A percentile compares a stretch with the other conserved stretches of the same genome.
These are phyloP conservation scores for Euptelea pleiosperma DNA, from an alignment of 164 flowering plant species.

Conservation along the genomic window DNA sequence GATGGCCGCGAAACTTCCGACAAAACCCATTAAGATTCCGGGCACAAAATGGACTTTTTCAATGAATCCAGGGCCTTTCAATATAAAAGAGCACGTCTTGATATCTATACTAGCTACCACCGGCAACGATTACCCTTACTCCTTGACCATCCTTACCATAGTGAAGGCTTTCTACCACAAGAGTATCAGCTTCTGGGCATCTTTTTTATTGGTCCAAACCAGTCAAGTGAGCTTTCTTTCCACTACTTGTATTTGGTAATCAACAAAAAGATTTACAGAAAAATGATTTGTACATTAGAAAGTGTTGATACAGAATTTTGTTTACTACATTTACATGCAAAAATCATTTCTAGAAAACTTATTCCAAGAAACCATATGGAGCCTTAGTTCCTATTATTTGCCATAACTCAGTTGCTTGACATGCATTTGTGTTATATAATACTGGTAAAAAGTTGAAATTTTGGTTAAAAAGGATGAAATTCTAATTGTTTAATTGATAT, in stretches of 20 bases:
- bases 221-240: conserved; percentile 37
- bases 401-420: no score
- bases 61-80: conserved; percentile 60
- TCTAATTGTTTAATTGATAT: neutral
- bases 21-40: conserved; percentile 25
- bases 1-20: conserved; percentile 56
- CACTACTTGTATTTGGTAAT: neutral
- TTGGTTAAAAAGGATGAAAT: neutral
- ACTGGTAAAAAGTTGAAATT: no score
- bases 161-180: conserved; percentile 46
- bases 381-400: no score
- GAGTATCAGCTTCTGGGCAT: conserved; percentile 28
- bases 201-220: conserved; percentile 33
- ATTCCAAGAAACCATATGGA: neutral
- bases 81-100: conserved; percentile 52
- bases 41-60: conserved; percentile 43
- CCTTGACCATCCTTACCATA: conserved; percentile 32
- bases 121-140: conserved; percentile 35
- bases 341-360: no score
- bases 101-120: conserved; percentile 49
- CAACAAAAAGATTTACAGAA: neutral
- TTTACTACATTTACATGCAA: no score
- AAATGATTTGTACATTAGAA: neutral
- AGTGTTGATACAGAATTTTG: no score
- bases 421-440: no score